phyloP scores from a whole-genome alignment of 2,329 filamentous ascomycete species.

The Botryotinia convoluta region DNA sequence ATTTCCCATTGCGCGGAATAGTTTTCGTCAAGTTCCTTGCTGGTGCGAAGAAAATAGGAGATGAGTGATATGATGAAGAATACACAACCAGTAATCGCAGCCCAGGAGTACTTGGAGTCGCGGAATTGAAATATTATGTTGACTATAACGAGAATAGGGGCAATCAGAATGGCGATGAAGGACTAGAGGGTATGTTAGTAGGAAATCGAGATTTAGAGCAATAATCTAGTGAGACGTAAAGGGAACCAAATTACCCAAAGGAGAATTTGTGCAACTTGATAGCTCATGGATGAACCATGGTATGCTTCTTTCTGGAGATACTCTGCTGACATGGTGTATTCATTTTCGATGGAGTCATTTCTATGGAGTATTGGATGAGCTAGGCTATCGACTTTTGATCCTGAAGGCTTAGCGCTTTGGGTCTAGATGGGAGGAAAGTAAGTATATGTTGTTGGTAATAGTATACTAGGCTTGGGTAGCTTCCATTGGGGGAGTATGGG shows the following conservation, averaged over 20 bases:
- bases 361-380: no score
- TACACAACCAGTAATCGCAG: not conserved
- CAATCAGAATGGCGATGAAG: not conserved
- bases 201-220: no score
- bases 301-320: not conserved
- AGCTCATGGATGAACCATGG: constrained; percentile 2
- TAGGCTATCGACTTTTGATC: no score
- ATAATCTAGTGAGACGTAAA: not conserved
- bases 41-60: not conserved
- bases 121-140: not conserved
- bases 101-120: not conserved
- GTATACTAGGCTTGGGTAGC: rapidly evolving
- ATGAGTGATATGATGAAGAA: not conserved
- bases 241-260: not conserved
- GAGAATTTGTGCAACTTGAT: not conserved
- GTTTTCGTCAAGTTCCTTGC: not conserved
- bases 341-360: not conserved
- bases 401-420: not conserved
- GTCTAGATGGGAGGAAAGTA: not conserved
- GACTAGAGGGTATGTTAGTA: not conserved
- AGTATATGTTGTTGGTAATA: not conserved
- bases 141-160: not conserved
- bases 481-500: rapidly evolving
- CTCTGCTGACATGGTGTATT: not conserved
- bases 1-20: not conserved